phyloP scores from a whole-genome alignment of 257 asterid genomes.

The Nyctanthes arbortristis region DNA sequence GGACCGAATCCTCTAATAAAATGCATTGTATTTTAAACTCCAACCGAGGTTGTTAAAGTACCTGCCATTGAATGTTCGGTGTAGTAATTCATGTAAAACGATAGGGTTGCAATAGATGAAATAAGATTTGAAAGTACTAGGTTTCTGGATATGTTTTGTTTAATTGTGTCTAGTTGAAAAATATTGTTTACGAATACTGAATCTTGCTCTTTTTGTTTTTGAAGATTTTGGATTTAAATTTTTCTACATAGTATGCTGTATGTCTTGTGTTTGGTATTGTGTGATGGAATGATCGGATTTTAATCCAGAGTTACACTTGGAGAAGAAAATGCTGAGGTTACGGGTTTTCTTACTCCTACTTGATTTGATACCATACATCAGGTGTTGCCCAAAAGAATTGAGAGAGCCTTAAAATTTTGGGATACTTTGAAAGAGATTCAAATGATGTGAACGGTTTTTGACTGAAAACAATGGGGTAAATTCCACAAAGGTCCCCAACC shows the following conservation, averaged over 20 bases:
- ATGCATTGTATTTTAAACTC: slow-evolving; percentile 24
- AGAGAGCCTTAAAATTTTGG: too few species aligned
- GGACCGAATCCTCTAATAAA: slow-evolving; percentile 80
- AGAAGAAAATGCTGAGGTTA: too few species aligned
- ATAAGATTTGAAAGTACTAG: slow-evolving; percentile 13
- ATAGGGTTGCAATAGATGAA: neutral
- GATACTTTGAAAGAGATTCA: too few species aligned
- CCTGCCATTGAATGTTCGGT: slow-evolving; percentile 19
- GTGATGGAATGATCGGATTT: neutral
- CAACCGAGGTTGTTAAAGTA: slow-evolving; percentile 31
- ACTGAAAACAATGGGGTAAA: too few species aligned
- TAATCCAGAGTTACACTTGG: neutral
- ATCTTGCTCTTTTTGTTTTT: slow-evolving; percentile 5
- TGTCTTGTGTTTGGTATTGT: neutral
- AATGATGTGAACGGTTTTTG: too few species aligned
- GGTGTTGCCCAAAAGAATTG: too few species aligned
- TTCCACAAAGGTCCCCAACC: too few species aligned
- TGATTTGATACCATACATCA: too few species aligned
- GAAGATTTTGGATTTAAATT: neutral
- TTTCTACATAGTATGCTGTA: neutral
- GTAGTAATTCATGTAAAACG: slow-evolving; percentile 21
- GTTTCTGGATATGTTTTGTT: slow-evolving; percentile 20
- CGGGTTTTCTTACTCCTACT: too few species aligned
- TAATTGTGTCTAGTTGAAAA: neutral
- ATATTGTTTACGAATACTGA: neutral